phyloP scores from a whole-genome alignment of 1,284 basidiomycete genomes.

The Rhodotorula sp. region DNA sequence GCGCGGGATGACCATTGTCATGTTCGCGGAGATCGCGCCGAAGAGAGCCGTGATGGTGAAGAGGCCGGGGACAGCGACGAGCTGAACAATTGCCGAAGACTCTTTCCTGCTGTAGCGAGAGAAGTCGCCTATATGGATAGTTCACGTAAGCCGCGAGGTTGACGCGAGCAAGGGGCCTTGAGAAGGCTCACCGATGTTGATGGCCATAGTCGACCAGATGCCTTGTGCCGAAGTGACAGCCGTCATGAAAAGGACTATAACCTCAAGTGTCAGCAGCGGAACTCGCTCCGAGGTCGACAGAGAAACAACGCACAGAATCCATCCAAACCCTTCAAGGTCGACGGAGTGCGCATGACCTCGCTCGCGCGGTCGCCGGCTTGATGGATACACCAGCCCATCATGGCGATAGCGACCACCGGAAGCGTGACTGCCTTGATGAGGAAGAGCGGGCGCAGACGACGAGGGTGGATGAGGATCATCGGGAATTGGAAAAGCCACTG shows the following conservation, averaged over 20 bases:
- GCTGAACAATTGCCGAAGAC: slow-evolving; percentile 57
- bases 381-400: slow-evolving; percentile 70
- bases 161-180: too few relatives aligned
- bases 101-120: slow-evolving; percentile 15
- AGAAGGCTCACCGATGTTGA: background rate
- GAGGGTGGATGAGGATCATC: slow-evolving; percentile 70
- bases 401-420: slow-evolving; percentile 65
- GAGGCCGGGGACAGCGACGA: slow-evolving; percentile 65
- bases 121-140: slow-evolving; percentile 35
- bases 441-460: slow-evolving; percentile 59
- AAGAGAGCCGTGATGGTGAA: slow-evolving; percentile 62
- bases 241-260: slow-evolving; percentile 19
- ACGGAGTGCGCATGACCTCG: slow-evolving; percentile 55
- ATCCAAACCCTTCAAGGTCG: slow-evolving; percentile 15
- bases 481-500: slow-evolving; percentile 50
- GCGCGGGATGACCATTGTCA: slow-evolving; percentile 42
- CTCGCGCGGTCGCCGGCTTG: slow-evolving; percentile 58
- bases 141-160: background rate
- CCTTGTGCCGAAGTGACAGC: slow-evolving; percentile 24
- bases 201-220: slow-evolving; percentile 3
- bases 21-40: slow-evolving; percentile 61
- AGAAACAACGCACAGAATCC: slow-evolving; percentile 10
- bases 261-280: background rate
- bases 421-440: slow-evolving; percentile 61
- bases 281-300: background rate